Evolutionary conservation across 192 early-diverging fungal genomes (phyloP).

Genomic region (Endogone sp.): DNA sequence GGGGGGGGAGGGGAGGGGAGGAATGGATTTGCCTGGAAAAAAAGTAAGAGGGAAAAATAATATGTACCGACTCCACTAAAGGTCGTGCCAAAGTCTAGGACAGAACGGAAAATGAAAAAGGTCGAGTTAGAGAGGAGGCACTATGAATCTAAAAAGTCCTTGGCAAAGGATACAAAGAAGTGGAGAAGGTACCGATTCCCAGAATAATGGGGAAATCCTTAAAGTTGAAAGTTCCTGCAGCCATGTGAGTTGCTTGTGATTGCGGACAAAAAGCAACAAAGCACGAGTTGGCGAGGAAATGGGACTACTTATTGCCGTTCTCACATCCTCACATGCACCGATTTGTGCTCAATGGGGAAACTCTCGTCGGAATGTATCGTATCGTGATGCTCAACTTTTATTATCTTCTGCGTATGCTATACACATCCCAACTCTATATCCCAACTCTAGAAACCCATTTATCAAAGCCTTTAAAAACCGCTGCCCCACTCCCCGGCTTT

Average conservation of each 20-base stretch:
- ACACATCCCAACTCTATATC: too few relatives aligned
- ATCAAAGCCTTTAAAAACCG: constrained; percentile 39
- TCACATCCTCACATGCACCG: neutral
- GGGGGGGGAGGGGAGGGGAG: too few relatives aligned
- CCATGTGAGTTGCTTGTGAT: too few relatives aligned
- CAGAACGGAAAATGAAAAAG: neutral
- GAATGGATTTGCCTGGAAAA: too few relatives aligned
- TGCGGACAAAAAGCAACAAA: too few relatives aligned
- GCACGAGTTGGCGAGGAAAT: too few relatives aligned
- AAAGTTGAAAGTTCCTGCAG: too few relatives aligned
- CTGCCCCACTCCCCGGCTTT: constrained; percentile 38
- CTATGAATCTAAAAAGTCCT: neutral
- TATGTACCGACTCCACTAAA: too few relatives aligned
- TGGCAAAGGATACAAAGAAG: neutral
- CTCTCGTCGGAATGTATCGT: neutral
- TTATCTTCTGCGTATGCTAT: neutral
- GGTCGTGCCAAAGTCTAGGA: neutral
- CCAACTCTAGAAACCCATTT: too few relatives aligned
- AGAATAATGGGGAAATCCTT: neutral
- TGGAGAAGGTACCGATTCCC: too few relatives aligned
- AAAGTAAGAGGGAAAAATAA: too few relatives aligned
- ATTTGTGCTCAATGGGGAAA: neutral
- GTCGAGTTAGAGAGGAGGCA: neutral
- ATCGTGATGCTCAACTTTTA: neutral
- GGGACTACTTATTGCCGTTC: too few relatives aligned